These are phyloP conservation scores for Blastobotrys arbuscula DNA, from an alignment of 1,139 yeast genomes.

Conservation along the genomic window DNA sequence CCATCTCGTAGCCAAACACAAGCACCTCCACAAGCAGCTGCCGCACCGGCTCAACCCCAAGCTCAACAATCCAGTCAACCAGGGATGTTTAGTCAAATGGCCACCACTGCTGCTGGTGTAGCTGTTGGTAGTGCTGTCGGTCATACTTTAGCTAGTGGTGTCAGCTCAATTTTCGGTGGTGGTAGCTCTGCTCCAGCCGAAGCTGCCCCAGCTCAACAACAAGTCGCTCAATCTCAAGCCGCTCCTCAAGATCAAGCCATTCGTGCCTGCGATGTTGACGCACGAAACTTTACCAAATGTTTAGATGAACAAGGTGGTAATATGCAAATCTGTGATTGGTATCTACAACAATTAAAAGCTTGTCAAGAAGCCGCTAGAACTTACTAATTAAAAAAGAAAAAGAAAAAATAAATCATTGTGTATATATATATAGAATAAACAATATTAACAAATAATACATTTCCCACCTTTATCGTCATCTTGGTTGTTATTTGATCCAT, in stretches of 20 bases:
- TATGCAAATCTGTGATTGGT: slow-evolving; percentile 95
- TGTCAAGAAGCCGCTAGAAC: slow-evolving; percentile 92
- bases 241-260: slow-evolving; percentile 47
- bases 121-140: slow-evolving; percentile 98
- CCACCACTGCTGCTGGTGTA: slow-evolving; percentile 98
- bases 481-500: slow-evolving; percentile 48
- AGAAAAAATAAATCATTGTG: not conserved
- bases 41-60: slow-evolving; percentile 34
- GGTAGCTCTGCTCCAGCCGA: slow-evolving; percentile 47
- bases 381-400: slow-evolving; percentile 43
- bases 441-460: slow-evolving; percentile 20
- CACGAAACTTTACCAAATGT: slow-evolving; percentile 92
- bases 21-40: slow-evolving; percentile 41
- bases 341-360: slow-evolving; percentile 93
- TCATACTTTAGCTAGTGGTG: slow-evolving; percentile 93
- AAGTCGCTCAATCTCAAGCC: slow-evolving; percentile 21
- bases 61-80: slow-evolving; percentile 57
- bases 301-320: slow-evolving; percentile 88
- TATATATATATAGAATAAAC: not conserved
- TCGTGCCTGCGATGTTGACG: slow-evolving; percentile 80
- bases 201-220: slow-evolving; percentile 30
- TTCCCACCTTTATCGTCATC: slow-evolving; percentile 37
- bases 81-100: slow-evolving; percentile 95
- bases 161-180: slow-evolving; percentile 84
- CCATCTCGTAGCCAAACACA: slow-evolving; percentile 39